Percentiles rank a stretch among this genome's conserved stretches.
These are phyloP conservation scores for Caryocar brasiliense DNA, from an alignment of 441 rosid genomes.

Conservation along the genomic window DNA sequence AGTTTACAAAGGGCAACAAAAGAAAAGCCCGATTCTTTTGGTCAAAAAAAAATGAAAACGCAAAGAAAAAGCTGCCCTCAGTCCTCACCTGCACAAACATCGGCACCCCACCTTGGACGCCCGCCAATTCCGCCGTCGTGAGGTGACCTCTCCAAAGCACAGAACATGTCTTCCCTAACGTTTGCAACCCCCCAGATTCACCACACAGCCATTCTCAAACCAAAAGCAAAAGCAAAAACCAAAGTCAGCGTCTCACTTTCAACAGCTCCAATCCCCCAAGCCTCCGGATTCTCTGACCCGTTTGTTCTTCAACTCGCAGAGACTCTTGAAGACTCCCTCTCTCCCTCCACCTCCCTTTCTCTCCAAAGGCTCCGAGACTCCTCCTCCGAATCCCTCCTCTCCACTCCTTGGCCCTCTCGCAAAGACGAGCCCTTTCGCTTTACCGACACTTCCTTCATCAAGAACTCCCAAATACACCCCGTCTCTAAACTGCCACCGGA, in stretches of 20 bases:
- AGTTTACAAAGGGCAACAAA: no score
- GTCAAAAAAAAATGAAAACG: no score
- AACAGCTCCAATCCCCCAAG: conserved; percentile 17
- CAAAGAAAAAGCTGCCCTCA: no score
- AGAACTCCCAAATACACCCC: conserved; percentile 50
- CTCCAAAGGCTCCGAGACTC: conserved; percentile 59
- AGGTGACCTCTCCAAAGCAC: no score
- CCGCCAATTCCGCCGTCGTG: not conserved
- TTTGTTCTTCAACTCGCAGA: conserved; percentile 75
- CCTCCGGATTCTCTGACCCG: conserved; percentile 76
- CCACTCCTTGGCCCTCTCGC: conserved; percentile 81
- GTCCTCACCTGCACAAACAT: no score
- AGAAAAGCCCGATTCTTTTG: no score
- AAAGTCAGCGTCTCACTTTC: conserved; percentile 26
- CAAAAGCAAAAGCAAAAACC: conserved; percentile 16
- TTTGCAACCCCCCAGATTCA: conserved; percentile 26
- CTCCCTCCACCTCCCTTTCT: conserved; percentile 30
- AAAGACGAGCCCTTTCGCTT: conserved; percentile 79
- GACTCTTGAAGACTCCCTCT: conserved; percentile 67
- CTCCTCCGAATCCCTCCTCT: conserved; percentile 56
- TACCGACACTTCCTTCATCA: conserved; percentile 71
- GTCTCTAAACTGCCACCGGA: conserved; percentile 36
- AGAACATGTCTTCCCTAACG: conserved; percentile 36
- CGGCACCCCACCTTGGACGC: not conserved
- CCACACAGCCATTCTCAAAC: conserved; percentile 17